Evolutionary conservation across 2,329 filamentous ascomycete species (phyloP).

Genomic region (Talaromyces pinophilus): DNA sequence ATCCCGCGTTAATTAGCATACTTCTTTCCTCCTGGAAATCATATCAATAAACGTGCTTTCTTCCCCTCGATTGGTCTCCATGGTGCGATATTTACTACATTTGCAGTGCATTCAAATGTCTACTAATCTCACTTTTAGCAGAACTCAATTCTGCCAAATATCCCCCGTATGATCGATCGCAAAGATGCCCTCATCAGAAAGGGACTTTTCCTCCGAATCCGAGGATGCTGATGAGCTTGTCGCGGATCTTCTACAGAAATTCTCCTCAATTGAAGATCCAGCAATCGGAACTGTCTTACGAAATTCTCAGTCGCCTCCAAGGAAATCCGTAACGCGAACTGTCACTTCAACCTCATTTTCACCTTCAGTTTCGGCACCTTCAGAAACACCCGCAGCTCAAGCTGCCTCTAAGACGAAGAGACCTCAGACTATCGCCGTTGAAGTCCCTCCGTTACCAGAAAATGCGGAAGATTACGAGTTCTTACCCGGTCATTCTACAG

Average conservation of each 20-base stretch:
- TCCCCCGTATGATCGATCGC: neutral
- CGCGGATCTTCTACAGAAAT: conserved; percentile 27
- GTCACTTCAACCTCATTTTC: conserved; percentile 5
- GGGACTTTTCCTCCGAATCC: conserved; percentile 23
- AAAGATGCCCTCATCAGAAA: conserved; percentile 12
- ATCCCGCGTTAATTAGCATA: conserved; percentile 4
- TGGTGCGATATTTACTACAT: neutral
- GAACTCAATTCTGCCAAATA: neutral
- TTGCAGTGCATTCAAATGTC: too few species aligned
- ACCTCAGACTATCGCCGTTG: conserved; percentile 29
- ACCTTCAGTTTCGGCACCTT: neutral
- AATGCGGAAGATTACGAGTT: conserved; percentile 41
- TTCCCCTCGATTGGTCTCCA: neutral
- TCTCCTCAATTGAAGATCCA: conserved; percentile 12
- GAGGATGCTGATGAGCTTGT: conserved; percentile 28
- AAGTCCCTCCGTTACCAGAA: conserved; percentile 33
- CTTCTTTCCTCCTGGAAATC: neutral
- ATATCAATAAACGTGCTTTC: neutral
- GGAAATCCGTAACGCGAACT: neutral
- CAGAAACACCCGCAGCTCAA: neutral
- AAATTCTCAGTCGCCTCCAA: too few species aligned
- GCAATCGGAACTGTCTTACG: neutral
- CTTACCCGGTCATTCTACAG: conserved; percentile 43
- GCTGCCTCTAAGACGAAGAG: neutral
- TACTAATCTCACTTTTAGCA: neutral